Evolutionary conservation across 2,329 filamentous ascomycete species (phyloP).

Genomic region (Cercospora zeae-maydis): DNA sequence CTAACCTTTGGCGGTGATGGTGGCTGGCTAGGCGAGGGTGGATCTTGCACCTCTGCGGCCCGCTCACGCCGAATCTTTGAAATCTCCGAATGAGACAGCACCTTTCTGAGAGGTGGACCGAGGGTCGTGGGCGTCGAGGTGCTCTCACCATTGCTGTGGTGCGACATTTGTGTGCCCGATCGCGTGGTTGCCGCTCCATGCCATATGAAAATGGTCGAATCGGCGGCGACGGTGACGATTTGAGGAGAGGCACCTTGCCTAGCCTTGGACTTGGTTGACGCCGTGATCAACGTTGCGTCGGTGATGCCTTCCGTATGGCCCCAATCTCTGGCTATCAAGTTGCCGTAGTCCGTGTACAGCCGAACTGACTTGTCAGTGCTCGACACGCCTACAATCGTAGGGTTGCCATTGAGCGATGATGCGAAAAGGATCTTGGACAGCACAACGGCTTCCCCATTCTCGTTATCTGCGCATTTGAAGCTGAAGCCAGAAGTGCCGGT

Average conservation of each 20-base stretch:
- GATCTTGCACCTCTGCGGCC: constrained; percentile 36
- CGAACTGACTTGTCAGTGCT: constrained; percentile 94
- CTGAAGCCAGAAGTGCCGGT: constrained; percentile 66
- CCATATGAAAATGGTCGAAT: constrained; percentile 53
- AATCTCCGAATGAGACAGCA: constrained; percentile 82
- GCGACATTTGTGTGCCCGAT: constrained; percentile 12
- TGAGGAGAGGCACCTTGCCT: constrained; percentile 40
- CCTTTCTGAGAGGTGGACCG: constrained; percentile 73
- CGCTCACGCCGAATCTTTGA: constrained; percentile 66
- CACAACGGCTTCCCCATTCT: constrained; percentile 75
- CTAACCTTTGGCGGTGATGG: constrained; percentile 51
- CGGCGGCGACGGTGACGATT: constrained; percentile 49
- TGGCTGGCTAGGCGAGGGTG: constrained; percentile 41
- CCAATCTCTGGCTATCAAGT: constrained; percentile 82
- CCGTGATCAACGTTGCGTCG: constrained; percentile 65
- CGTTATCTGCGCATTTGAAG: constrained; percentile 81
- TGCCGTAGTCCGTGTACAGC: constrained; percentile 78
- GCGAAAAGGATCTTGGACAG: constrained; percentile 70
- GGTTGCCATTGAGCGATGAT: constrained; percentile 55
- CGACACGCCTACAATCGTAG: constrained; percentile 79
- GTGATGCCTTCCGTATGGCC: constrained; percentile 94
- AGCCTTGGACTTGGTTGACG: constrained; percentile 18
- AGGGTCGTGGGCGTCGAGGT: constrained; percentile 42
- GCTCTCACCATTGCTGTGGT: constrained; percentile 13
- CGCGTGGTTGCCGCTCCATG: constrained; percentile 28